Conservation (phyloP, 495 filamentous ascomycete genomes). For the Daldinia concentrica region DNA sequence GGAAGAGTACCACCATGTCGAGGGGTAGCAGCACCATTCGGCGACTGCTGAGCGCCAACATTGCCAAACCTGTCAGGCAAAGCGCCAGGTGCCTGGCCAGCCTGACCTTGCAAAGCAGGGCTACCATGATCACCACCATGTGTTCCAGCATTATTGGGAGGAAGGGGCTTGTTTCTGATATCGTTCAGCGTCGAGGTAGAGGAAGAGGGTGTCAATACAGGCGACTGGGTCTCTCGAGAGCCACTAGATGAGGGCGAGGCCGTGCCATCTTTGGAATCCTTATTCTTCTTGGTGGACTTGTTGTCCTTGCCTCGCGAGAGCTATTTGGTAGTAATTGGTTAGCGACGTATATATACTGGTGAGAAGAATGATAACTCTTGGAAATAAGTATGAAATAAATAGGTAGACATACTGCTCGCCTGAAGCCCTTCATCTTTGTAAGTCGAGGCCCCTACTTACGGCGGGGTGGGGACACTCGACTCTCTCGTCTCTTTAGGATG, state of each 20-base stretch:
- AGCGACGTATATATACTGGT: background rate
- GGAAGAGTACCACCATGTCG: constrained; percentile 72
- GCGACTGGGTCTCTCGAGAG: constrained; percentile 66
- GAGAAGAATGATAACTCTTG: background rate
- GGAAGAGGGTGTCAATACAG: constrained; percentile 75
- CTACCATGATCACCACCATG: constrained; percentile 57
- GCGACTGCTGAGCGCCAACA: constrained; percentile 51
- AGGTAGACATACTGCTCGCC: constrained; percentile 85
- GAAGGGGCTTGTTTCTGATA: constrained; percentile 80
- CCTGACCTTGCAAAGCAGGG: constrained; percentile 56
- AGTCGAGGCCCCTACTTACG: constrained; percentile 53
- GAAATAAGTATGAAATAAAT: background rate
- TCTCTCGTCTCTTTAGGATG: constrained; percentile 25
- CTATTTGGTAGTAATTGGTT: constrained; percentile 59
- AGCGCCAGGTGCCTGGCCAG: constrained; percentile 36
- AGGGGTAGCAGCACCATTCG: constrained; percentile 73
- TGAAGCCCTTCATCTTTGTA: constrained; percentile 93
- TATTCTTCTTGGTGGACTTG: constrained; percentile 95
- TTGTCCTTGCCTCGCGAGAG: constrained; percentile 94
- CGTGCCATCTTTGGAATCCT: constrained; percentile 79
- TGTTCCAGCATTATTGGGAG: constrained; percentile 70
- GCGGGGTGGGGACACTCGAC: constrained; percentile 45
- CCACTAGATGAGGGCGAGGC: constrained; percentile 74
- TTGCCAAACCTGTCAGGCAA: constrained; percentile 57
- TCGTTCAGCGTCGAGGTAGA: constrained; percentile 90